Percentiles rank a stretch among this genome's conserved stretches.
Evolutionary conservation across 2,329 filamentous ascomycete species (phyloP).

Genomic region (Xylogone sp.): DNA sequence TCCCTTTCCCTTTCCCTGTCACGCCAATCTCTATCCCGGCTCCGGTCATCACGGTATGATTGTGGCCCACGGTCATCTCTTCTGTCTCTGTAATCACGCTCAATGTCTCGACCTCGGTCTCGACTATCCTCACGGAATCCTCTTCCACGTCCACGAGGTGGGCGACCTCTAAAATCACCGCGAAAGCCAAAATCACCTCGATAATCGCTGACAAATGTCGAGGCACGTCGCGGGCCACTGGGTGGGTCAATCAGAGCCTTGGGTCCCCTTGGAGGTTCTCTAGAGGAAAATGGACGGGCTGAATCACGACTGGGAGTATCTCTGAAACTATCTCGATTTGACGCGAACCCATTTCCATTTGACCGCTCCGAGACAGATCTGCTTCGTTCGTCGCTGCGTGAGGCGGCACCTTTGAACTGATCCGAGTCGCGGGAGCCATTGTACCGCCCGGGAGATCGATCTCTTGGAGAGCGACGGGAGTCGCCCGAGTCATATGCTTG

Average conservation of each 20-base stretch:
- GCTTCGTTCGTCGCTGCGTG: constrained; percentile 24
- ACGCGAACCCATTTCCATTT: constrained; percentile 52
- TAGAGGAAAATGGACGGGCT: constrained; percentile 37
- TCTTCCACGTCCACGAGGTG: constrained; percentile 52
- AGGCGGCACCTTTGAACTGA: constrained; percentile 23
- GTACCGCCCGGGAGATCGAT: constrained; percentile 31
- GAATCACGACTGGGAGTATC: constrained; percentile 35
- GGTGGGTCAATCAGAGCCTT: constrained; percentile 68
- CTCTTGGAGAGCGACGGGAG: constrained; percentile 36
- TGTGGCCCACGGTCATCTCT: constrained; percentile 44
- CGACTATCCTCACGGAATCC: constrained; percentile 56
- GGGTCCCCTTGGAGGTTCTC: constrained; percentile 77
- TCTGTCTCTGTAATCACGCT: constrained; percentile 49
- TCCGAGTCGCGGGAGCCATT: constrained; percentile 22
- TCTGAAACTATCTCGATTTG: constrained; percentile 54
- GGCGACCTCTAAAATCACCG: constrained; percentile 45
- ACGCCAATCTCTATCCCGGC: constrained; percentile 47
- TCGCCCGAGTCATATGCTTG: constrained; percentile 32
- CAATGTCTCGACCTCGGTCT: constrained; percentile 45
- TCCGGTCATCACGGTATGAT: constrained; percentile 54
- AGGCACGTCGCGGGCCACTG: constrained; percentile 58
- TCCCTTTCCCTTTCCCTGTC: constrained; percentile 38
- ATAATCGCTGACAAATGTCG: constrained; percentile 63
- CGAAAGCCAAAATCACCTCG: constrained; percentile 51
- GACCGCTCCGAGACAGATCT: constrained; percentile 23